Conservation (phyloP, 208 protist genomes). For the Borovskyia barvae region DNA sequence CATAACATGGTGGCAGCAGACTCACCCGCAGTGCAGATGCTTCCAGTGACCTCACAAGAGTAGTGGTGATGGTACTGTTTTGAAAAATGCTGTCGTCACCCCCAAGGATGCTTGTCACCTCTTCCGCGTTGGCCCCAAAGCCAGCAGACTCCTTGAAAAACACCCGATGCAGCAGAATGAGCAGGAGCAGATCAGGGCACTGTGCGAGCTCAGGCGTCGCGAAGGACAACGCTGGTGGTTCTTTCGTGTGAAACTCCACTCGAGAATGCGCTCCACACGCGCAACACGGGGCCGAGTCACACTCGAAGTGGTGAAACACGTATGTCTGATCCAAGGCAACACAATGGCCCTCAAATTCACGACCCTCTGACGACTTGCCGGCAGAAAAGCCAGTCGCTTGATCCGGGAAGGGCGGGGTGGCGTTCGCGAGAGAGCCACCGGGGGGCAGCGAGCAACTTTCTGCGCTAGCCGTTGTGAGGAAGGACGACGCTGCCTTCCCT, state of each 20-base stretch:
- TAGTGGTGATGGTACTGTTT: conserved; percentile 53
- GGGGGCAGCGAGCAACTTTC: no score
- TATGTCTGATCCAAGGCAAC: conserved; percentile 32
- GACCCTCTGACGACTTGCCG: conserved; percentile 16
- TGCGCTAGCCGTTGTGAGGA: neutral
- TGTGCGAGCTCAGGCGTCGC: conserved; percentile 42
- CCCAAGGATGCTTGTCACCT: conserved; percentile 18
- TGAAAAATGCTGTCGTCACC: conserved; percentile 35
- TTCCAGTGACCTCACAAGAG: conserved; percentile 60
- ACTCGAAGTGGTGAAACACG: conserved; percentile 80
- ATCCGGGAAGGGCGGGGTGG: neutral
- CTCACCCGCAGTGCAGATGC: conserved; percentile 79
- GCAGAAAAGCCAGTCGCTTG: conserved; percentile 3
- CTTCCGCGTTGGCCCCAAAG: conserved; percentile 10
- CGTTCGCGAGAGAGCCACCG: neutral
- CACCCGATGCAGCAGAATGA: conserved; percentile 62
- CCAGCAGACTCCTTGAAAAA: conserved; percentile 21
- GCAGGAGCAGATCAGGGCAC: conserved; percentile 61
- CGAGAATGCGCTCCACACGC: conserved; percentile 51
- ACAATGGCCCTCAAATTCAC: conserved; percentile 31
- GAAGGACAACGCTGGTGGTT: conserved; percentile 35
- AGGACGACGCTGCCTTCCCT: neutral
- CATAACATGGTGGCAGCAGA: conserved; percentile 65
- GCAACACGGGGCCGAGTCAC: conserved; percentile 41
- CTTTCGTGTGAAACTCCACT: conserved; percentile 44